A percentile compares a stretch with the other conserved stretches of the same genome.
These are phyloP conservation scores for Microthlaspi erraticum DNA, from an alignment of 345 rosid species.

Conservation along the genomic window DNA sequence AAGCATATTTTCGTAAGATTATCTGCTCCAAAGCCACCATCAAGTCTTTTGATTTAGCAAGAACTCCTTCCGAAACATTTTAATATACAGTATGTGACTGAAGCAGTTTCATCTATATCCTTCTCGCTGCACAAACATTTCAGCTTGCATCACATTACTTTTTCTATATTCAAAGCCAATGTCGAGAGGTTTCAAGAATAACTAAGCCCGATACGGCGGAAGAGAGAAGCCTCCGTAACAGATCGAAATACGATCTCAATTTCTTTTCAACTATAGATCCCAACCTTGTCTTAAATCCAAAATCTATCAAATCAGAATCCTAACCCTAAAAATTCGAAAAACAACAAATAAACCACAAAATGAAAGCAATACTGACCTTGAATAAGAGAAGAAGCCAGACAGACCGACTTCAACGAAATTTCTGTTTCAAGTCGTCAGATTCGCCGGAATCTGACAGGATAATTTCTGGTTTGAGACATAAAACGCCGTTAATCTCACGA, in stretches of 20 bases:
- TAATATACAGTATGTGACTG: conserved; percentile 93
- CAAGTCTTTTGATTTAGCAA: conserved; percentile 87
- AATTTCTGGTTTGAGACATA: conserved; percentile 77
- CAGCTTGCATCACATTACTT: not conserved
- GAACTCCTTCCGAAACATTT: conserved; percentile 91
- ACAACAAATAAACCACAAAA: too few relatives aligned
- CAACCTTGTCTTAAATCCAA: too few relatives aligned
- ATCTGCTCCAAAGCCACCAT: conserved; percentile 70
- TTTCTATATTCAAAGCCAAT: not conserved
- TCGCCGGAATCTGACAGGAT: conserved; percentile 74
- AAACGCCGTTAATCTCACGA: conserved; percentile 72
- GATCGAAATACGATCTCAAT: too few relatives aligned
- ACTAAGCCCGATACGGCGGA: too few relatives aligned
- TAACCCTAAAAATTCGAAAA: too few relatives aligned
- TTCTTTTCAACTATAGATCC: too few relatives aligned
- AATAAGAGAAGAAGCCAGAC: too few relatives aligned
- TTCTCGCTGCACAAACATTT: conserved; percentile 65
- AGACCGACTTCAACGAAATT: too few relatives aligned
- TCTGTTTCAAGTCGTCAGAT: conserved; percentile 67
- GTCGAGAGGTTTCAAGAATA: not conserved
- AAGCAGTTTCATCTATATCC: conserved; percentile 90
- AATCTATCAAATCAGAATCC: too few relatives aligned
- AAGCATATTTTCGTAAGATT: conserved; percentile 78
- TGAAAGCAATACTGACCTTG: too few relatives aligned
- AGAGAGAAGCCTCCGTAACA: too few relatives aligned